Evolutionary conservation across 805 yeast species (phyloP).

Genomic region (Kazachstania bromeliacearum): DNA sequence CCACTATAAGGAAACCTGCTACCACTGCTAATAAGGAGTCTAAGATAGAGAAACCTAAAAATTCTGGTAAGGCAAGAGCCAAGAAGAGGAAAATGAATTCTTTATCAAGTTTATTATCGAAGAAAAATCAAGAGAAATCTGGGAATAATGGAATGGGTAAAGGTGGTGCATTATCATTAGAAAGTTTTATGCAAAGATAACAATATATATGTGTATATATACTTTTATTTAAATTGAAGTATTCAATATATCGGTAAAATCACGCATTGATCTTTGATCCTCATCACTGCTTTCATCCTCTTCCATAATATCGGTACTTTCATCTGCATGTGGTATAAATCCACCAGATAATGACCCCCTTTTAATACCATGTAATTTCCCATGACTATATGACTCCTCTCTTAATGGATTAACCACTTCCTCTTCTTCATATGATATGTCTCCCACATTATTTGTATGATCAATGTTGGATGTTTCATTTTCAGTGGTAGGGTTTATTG

Average conservation of each 20-base stretch:
- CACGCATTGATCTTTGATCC: not conserved
- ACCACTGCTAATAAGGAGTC: not conserved
- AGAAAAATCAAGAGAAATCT: conserved; percentile 34
- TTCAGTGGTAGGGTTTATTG: too few relatives aligned
- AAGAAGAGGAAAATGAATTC: conserved; percentile 41
- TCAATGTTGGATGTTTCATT: too few relatives aligned
- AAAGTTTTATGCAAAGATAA: conserved; percentile 38
- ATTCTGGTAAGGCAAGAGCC: conserved; percentile 31
- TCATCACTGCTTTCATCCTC: not conserved
- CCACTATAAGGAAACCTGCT: not conserved
- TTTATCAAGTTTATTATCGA: conserved; percentile 33
- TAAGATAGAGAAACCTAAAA: conserved; percentile 5
- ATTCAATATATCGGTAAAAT: conserved; percentile 1
- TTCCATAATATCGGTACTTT: not conserved
- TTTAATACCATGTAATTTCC: conserved; percentile 15
- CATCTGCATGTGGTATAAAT: not conserved
- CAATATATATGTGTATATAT: not conserved
- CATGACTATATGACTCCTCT: conserved; percentile 7
- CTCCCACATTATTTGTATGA: too few relatives aligned
- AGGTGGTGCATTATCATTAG: conserved; percentile 33
- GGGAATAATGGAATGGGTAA: conserved; percentile 14
- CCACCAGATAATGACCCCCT: conserved; percentile 21
- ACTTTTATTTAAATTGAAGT: not conserved
- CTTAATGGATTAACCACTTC: conserved; percentile 16
- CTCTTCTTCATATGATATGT: too few relatives aligned